Evolutionary conservation across 2,329 filamentous ascomycete genomes (phyloP), one percentile per base, ranked within the genome.

Genomic region (Exophiala dermatitidis): DNA sequence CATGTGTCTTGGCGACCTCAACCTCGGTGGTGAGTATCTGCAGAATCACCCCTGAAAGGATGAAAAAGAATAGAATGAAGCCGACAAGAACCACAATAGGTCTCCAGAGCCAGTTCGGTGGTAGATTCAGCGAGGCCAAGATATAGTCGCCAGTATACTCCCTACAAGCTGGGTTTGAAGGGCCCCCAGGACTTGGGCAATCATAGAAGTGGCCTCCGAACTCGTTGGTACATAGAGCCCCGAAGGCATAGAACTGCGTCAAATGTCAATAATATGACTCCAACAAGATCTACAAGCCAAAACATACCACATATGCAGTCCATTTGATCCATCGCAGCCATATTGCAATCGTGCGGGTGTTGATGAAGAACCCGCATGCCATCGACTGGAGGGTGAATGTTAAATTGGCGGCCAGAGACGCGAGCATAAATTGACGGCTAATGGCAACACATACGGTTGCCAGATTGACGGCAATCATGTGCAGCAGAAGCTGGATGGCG

Each of bases 321-420:
- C 69, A 72, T 55, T 88, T 90, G 1, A 86, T 71, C 86, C 86
- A 90, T 51, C 85, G 76, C n/a, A 88, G 80, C 62, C 89, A 90
- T 1, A 90, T 74, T 0, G 86, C 85, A 2, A 90, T 86, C 3
- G 83, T 81, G 49, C 86, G 81, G 7, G 77, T 76, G 65, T 90
- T 85, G 9, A 90, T 81, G 60, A 90, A 90, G 67, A 84, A 89
- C 1, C 86, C 86, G 58, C 85, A 88, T 0, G 82, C 82, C 72
- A 89, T 81, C 1, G 79, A 84, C 64, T 90, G 86, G 19, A 90
- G 60, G 0, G 86, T 90, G 61, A 83, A 90, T 0, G 76, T 78
- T 45, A 90, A 69, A 61, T 90, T 90, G 6, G 81, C 85, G 44
- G 88, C 82, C 28, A 90, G 66, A 62, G 82, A 86, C 0, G 86